Conservation (phyloP, 148 eudicot species). For the Suaeda aralocaspica region DNA sequence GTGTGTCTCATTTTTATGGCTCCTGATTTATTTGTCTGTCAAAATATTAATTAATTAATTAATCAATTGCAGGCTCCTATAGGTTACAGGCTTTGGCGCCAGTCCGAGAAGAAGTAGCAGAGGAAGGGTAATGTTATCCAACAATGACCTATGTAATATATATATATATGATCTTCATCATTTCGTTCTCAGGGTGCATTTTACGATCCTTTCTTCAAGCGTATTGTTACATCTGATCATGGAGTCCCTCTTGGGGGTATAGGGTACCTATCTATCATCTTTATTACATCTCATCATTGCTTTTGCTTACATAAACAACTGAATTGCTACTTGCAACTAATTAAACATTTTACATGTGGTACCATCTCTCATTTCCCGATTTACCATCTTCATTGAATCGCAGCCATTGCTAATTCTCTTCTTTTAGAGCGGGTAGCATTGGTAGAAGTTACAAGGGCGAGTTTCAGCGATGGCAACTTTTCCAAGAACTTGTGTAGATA, state of each 20-base stretch:
- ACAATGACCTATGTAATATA: background rate
- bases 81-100: slow-evolving; percentile 78
- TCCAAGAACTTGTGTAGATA: slow-evolving; percentile 73
- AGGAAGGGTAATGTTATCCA: slow-evolving; percentile 54
- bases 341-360: too few species aligned
- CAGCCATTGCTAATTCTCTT: background rate
- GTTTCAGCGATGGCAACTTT: slow-evolving; percentile 89
- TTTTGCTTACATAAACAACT: too few species aligned
- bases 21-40: too few species aligned
- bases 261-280: slow-evolving; percentile 48
- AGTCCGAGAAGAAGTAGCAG: slow-evolving; percentile 55
- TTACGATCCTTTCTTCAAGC: slow-evolving; percentile 67
- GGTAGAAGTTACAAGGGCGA: slow-evolving; percentile 94
- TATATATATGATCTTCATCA: slow-evolving; percentile 5
- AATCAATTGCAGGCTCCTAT: slow-evolving; percentile 58
- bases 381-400: background rate
- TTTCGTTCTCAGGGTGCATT: slow-evolving; percentile 49
- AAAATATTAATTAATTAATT: too few species aligned
- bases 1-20: slow-evolving; percentile 8
- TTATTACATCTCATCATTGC: too few species aligned
- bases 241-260: slow-evolving; percentile 95
- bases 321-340: too few species aligned
- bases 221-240: slow-evolving; percentile 59
- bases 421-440: slow-evolving; percentile 89
- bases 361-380: background rate